Base-by-base conservation (phyloP, 176 grass and related monocot species). In the Triticum urartu region DNA sequence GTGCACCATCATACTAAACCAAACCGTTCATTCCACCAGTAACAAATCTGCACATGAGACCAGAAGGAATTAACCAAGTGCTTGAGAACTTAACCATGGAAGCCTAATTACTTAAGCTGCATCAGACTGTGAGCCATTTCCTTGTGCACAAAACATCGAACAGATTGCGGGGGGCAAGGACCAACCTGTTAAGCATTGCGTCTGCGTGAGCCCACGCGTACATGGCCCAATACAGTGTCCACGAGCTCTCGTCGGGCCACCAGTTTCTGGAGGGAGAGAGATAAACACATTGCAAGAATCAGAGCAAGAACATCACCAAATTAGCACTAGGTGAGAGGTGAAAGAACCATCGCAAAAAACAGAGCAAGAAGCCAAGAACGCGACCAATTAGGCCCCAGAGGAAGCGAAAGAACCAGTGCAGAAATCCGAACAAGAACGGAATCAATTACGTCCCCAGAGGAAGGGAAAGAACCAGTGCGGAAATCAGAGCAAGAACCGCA, bases 1-100 rank as follows among this genome's bases (percentile, higher is more conserved):
- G n/a, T 11, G 22, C 60, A 65, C 61, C 79, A 75, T 75, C 72
- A 80, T 8, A 80, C 80, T 82, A 82, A 80, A 80, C 58, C 28
- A 69, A 82, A 81, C 21, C 26, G 26, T 50, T 68, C 79, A 81
- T 68, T 50, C 79, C 79, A 81, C 79, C 79, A 48, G 40, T 42
- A 68, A 81, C 11, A 56, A 69, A 56, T 69, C 65, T 82, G 64
- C 64, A 82, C 65, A 54, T 11, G 45, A 81, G 62, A 81, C 79
- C 79, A 81, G 62, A 82, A 70, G 43, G 30, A 82, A 82, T 82
- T 69, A 69, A 69, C 65, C 64, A 66, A 67, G 24, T 32, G 24
- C 45, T 13, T 66, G 60, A 32, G 10, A 15, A 6, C 42, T 3
- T 67, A 67, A 81, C 13, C 35, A 79, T 80, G 39, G 8, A 79